Conservation (phyloP, 495 filamentous ascomycete genomes). For the Clohesyomyces aquaticus region DNA sequence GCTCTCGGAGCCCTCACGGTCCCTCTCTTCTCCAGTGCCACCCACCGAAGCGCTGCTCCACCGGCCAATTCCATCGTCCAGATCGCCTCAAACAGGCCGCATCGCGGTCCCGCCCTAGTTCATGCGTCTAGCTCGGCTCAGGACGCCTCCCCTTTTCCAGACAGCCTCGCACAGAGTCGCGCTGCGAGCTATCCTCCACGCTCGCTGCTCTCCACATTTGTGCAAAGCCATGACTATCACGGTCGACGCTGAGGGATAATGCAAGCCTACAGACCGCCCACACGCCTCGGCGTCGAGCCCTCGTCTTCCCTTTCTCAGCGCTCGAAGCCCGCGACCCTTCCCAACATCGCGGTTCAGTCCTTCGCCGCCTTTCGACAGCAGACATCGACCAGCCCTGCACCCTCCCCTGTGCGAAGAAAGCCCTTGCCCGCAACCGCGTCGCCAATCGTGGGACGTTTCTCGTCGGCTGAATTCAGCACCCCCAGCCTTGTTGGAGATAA, state of each 20-base stretch:
- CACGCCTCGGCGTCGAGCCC: conserved; percentile 19
- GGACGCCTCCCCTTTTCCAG: conserved; percentile 33
- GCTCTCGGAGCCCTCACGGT: too few species aligned
- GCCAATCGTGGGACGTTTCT: conserved; percentile 33
- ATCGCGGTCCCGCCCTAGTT: conserved; percentile 16
- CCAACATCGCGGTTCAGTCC: conserved; percentile 42
- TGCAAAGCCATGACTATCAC: conserved; percentile 37
- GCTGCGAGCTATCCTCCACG: conserved; percentile 3
- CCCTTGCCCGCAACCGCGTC: conserved; percentile 40
- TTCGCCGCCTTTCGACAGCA: conserved; percentile 47
- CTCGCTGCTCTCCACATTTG: conserved; percentile 33
- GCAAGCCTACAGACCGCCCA: conserved; percentile 29
- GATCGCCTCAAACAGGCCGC: conserved; percentile 11
- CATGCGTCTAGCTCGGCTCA: conserved; percentile 30
- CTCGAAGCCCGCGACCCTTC: conserved; percentile 39
- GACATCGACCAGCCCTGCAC: conserved; percentile 38
- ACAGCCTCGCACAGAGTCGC: conserved; percentile 22
- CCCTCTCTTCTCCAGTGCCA: neutral
- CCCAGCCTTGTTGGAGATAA: conserved; percentile 8
- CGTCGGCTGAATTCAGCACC: conserved; percentile 31
- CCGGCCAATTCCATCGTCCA: conserved; percentile 20
- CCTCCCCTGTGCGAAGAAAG: conserved; percentile 44
- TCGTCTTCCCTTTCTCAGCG: conserved; percentile 13
- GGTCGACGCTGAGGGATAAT: conserved; percentile 21
- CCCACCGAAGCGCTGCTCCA: neutral